These are phyloP conservation scores for Candida albicans DNA, from an alignment of 1,139 yeast genomes.

Conservation along the genomic window DNA sequence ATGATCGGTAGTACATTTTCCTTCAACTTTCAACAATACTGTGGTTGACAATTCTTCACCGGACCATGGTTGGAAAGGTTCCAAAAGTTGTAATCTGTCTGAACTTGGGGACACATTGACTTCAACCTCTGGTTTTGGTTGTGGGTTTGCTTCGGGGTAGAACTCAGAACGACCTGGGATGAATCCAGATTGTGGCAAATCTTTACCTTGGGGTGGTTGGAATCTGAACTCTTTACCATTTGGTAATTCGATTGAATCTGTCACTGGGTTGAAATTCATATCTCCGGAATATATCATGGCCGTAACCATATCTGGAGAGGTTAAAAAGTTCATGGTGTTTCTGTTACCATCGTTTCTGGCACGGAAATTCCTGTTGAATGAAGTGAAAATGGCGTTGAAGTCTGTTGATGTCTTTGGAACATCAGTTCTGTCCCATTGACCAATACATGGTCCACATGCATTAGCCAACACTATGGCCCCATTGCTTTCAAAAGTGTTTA, in stretches of 20 bases:
- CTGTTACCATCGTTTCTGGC: conserved; percentile 99
- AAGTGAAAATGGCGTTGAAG: conserved; percentile 89
- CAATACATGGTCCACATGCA: conserved; percentile 99
- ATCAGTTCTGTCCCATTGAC: conserved; percentile 99
- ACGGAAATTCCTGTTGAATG: conserved; percentile 99
- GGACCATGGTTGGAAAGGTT: conserved; percentile 84
- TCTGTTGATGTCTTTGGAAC: conserved; percentile 95
- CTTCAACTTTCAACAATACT: conserved; percentile 86
- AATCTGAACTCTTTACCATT: conserved; percentile 75
- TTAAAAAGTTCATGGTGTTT: conserved; percentile 95
- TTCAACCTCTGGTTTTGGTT: conserved; percentile 64
- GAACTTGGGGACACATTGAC: conserved; percentile 79
- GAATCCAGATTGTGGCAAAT: conserved; percentile 80
- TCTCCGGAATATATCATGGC: conserved; percentile 98
- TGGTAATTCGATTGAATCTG: conserved; percentile 72
- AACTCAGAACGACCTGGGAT: conserved; percentile 78
- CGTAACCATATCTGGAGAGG: conserved; percentile 96
- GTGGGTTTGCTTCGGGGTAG: conserved; percentile 82
- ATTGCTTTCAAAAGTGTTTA: conserved; percentile 82
- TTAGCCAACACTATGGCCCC: conserved; percentile 97
- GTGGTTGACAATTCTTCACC: conserved; percentile 78
- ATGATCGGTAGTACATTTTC: conserved; percentile 98
- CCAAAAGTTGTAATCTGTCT: conserved; percentile 71
- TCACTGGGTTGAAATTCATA: conserved; percentile 96
- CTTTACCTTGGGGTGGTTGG: conserved; percentile 76